Base-by-base conservation (phyloP, 495 filamentous ascomycete genomes). In the Parachaetomium inaequale region DNA sequence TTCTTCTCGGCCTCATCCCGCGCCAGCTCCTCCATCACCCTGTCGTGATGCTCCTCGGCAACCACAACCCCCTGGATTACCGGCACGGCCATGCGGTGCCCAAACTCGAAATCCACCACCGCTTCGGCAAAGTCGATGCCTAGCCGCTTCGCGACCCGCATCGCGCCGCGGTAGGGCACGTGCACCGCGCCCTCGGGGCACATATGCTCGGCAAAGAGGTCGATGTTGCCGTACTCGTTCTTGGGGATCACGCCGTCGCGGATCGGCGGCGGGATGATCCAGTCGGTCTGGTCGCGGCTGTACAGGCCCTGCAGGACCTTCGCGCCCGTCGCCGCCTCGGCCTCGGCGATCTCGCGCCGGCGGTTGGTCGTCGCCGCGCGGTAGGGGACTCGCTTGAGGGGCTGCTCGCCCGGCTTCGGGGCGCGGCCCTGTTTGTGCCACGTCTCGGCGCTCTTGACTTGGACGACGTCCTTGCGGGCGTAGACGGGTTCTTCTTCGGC, bases 361-460 rank as follows among this genome's bases (percentile, higher is more conserved):
- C 93, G 85, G 45, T 87, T 87, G 15, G 91, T 84, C 0, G 94
- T 98, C 7, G 96, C 93, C 40, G 92, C 94, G 34, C 94, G 88
- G 69, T 93, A 90, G 11, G 93, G 91, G 0, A 96, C 94, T 38
- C 80, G 81, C 69, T 99, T 99, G 43, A 96, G 76, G 0, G 93
- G 88, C 36, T 86, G 76, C 61, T 87, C 83, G 23, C 90, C 91
- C 0, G 78, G 69, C 12, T 81, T 83, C 12, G 95, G 81, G 34
- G 84, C 86, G 2, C 93, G 85, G 25, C 94, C 94, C 82, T 98
- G 95, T 69, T 96, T 96, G 69, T 96, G 95, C 95, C 95, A 98
- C 49, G 88, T 95, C 68, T 99, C 94, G 17, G 88, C 87, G n/a
- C 88, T 92, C 68, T 94, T 90, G 70, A 95, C 96, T 61, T 84